A percentile compares a stretch with the other conserved stretches of the same genome.
These are phyloP conservation scores for Camellia japonica DNA, from an alignment of 148 eudicot genomes.

Conservation along the genomic window DNA sequence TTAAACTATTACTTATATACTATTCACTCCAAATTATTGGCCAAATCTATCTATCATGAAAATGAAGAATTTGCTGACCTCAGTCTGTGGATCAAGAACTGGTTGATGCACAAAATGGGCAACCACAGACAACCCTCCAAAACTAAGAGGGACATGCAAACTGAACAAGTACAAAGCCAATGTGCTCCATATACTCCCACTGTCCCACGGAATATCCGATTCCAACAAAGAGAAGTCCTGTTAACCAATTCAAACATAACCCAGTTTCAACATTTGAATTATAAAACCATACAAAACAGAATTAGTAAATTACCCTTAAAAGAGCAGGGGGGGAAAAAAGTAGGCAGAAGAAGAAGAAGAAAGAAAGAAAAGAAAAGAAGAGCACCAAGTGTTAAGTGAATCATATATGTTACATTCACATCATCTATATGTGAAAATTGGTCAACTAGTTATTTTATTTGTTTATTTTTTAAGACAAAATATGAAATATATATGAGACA, in stretches of 20 bases:
- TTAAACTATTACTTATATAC: background rate
- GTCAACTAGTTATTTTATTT: background rate
- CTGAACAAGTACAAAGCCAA: constrained; percentile 74
- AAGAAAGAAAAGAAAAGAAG: no score
- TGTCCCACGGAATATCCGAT: constrained; percentile 60
- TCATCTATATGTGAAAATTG: background rate
- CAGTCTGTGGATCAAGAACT: constrained; percentile 49
- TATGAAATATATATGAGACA: background rate
- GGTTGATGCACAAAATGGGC: constrained; percentile 55
- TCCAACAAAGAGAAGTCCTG: constrained; percentile 65
- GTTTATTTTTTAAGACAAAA: no score
- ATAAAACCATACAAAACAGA: background rate
- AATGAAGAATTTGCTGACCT: constrained; percentile 35
- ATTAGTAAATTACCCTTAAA: background rate
- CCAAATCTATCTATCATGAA: background rate
- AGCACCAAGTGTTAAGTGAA: background rate
- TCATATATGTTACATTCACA: background rate
- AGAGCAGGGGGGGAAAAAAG: no score
- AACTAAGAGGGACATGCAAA: constrained; percentile 84
- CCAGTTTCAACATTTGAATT: constrained; percentile 3
- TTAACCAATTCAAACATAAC: background rate
- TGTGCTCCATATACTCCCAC: constrained; percentile 63
- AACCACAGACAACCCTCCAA: constrained; percentile 72
- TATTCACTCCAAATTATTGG: background rate
- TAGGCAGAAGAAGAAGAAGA: background rate